Percentiles rank a stretch among this genome's conserved stretches.
phyloP scores from a whole-genome alignment of 116 monocot species.

The Zostera marina region DNA sequence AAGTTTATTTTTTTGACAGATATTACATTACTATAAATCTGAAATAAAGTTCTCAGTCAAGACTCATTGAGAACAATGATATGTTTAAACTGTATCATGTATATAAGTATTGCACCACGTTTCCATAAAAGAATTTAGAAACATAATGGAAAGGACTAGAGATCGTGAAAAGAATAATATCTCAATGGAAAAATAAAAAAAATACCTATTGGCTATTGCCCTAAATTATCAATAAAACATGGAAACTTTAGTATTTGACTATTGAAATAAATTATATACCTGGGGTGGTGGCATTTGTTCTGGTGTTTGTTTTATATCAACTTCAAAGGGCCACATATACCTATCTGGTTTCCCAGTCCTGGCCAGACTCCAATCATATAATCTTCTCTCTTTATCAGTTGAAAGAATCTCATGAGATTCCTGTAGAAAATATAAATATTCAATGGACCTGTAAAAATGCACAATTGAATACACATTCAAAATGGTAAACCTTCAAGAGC shows the following conservation, averaged over 20 bases:
- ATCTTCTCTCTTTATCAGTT: conserved; percentile 69
- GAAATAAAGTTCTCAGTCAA: too few relatives aligned
- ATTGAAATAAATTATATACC: conserved; percentile 11
- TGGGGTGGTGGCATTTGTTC: conserved; percentile 35
- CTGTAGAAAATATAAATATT: conserved; percentile 8
- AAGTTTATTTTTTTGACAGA: too few relatives aligned
- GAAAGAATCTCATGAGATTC: conserved; percentile 69
- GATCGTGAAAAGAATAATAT: too few relatives aligned
- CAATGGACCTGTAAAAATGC: neutral
- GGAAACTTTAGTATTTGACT: neutral
- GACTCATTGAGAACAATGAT: too few relatives aligned
- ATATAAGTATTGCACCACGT: too few relatives aligned
- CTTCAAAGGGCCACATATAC: conserved; percentile 80
- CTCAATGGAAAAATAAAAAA: too few relatives aligned
- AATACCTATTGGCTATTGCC: neutral
- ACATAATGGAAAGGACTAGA: too few relatives aligned
- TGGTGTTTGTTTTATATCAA: conserved; percentile 39
- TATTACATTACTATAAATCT: too few relatives aligned
- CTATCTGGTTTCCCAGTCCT: conserved; percentile 64
- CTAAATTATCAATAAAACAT: neutral
- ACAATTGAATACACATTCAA: neutral
- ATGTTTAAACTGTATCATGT: too few relatives aligned
- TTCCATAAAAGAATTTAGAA: too few relatives aligned
- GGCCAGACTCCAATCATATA: conserved; percentile 84
- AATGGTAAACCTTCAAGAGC: conserved; percentile 6